Percentiles rank a stretch among this genome's conserved stretches.
Evolutionary conservation across 139 green algal genomes (phyloP).

Genomic region (Edaphochlamys debaryana): DNA sequence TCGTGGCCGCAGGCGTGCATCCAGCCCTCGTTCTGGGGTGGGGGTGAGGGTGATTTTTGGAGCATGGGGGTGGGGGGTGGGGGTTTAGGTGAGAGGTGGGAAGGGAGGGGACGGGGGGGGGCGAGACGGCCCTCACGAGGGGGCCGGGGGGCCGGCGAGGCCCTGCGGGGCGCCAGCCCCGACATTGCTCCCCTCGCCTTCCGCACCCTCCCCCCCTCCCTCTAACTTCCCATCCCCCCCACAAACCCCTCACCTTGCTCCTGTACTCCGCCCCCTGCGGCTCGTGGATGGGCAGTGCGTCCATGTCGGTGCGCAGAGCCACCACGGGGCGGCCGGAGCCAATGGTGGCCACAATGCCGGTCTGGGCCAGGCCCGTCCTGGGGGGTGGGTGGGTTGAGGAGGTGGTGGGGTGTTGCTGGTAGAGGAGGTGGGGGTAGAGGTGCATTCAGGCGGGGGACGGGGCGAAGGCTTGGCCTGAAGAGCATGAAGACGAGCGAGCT

Average conservation of each 20-base stretch:
- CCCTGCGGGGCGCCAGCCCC: no score
- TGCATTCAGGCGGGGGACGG: no score
- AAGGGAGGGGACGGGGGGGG: no score
- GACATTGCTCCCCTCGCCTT: no score
- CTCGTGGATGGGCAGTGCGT: slow-evolving; percentile 35
- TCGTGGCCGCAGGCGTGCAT: slow-evolving; percentile 97
- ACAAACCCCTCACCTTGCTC: slow-evolving; percentile 23
- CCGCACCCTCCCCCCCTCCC: no score
- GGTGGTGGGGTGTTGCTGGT: background rate
- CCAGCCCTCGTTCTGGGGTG: slow-evolving; percentile 39
- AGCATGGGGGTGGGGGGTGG: background rate
- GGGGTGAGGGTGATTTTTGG: background rate
- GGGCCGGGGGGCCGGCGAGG: no score
- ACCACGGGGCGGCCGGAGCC: slow-evolving; percentile 23
- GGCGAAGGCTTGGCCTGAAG: background rate
- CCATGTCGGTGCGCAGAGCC: slow-evolving; percentile 33
- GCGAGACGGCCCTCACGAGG: no score
- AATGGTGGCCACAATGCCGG: slow-evolving; percentile 65
- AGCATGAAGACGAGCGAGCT: no score
- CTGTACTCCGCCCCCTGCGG: slow-evolving; percentile 31
- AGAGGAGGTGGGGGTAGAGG: no score
- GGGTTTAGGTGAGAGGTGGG: no score
- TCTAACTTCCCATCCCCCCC: no score
- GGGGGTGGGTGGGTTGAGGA: background rate
- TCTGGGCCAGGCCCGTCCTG: slow-evolving; percentile 66